A percentile compares a stretch with the other conserved stretches of the same genome.
phyloP scores from a whole-genome alignment of 2,329 filamentous ascomycete species.

The Lasiodiplodia sp. region DNA sequence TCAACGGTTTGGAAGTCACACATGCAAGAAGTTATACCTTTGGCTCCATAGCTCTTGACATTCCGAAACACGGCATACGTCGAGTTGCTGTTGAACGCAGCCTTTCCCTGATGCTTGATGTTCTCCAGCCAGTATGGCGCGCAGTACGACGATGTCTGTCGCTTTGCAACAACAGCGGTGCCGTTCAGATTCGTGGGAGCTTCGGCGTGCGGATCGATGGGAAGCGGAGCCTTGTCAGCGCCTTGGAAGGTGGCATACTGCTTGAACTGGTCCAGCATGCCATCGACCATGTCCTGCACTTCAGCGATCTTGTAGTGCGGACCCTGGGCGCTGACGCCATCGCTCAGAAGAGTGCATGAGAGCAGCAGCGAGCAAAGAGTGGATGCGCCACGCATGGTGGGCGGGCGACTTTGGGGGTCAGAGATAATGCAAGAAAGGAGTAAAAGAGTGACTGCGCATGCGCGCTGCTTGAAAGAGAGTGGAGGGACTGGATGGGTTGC shows the following conservation, averaged over 20 bases:
- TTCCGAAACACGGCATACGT: conserved; percentile 52
- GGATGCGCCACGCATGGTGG: conserved; percentile 22
- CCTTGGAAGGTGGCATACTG: conserved; percentile 13
- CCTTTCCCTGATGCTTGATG: conserved; percentile 51
- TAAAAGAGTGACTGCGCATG: conserved; percentile 11
- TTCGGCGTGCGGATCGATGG: conserved; percentile 3
- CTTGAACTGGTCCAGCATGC: conserved; percentile 25
- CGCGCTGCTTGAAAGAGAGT: background rate
- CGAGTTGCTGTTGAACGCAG: conserved; percentile 47
- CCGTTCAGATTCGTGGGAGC: background rate
- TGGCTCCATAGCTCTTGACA: conserved; percentile 52
- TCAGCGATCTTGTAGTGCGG: conserved; percentile 23
- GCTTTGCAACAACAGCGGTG: background rate
- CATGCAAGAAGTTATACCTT: conserved; percentile 38
- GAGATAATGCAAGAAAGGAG: background rate
- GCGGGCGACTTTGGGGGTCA: background rate
- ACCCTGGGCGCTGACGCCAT: conserved; percentile 5
- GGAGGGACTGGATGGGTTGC: background rate
- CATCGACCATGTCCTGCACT: conserved; percentile 15
- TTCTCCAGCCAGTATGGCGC: conserved; percentile 51
- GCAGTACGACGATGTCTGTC: conserved; percentile 31
- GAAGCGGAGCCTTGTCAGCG: background rate
- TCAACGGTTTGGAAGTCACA: background rate
- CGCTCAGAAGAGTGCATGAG: background rate
- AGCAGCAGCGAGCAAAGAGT: conserved; percentile 4